phyloP scores from a whole-genome alignment of 495 filamentous ascomycete species.

The Aspergillus wentii region DNA sequence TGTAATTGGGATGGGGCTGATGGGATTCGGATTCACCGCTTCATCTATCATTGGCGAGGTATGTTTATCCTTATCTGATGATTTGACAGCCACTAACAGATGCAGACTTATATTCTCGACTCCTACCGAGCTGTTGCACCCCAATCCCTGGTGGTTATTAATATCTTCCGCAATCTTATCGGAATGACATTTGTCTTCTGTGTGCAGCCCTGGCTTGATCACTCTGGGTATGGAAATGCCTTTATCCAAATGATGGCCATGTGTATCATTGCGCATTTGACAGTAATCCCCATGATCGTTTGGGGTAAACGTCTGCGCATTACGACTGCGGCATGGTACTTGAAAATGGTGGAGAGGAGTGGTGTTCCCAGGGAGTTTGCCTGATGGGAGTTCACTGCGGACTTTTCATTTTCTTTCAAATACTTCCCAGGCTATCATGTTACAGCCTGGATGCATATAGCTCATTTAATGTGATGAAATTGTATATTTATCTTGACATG shows the following conservation, averaged over 20 bases:
- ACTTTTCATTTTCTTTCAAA: too few species aligned
- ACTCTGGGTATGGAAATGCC: not conserved
- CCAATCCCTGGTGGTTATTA: not conserved
- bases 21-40: conserved; percentile 4
- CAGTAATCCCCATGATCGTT: not conserved
- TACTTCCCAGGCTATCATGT: too few species aligned
- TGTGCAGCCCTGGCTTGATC: not conserved
- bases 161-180: conserved; percentile 3
- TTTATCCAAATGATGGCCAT: conserved; percentile 4
- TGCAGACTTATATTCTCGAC: conserved; percentile 2
- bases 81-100: too few species aligned
- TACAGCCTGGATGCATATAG: too few species aligned
- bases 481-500: too few species aligned
- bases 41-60: conserved; percentile 5
- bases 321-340: not conserved
- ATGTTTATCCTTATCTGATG: too few species aligned
- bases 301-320: not conserved
- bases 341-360: conserved; percentile 1
- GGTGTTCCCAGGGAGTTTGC: conserved; percentile 2
- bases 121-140: conserved; percentile 1
- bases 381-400: too few species aligned
- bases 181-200: conserved; percentile 2
- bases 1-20: conserved; percentile 1
- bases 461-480: too few species aligned
- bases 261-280: not conserved